phyloP scores from a whole-genome alignment of 768 basidiomycete genomes.

The Chalciporus chontae region DNA sequence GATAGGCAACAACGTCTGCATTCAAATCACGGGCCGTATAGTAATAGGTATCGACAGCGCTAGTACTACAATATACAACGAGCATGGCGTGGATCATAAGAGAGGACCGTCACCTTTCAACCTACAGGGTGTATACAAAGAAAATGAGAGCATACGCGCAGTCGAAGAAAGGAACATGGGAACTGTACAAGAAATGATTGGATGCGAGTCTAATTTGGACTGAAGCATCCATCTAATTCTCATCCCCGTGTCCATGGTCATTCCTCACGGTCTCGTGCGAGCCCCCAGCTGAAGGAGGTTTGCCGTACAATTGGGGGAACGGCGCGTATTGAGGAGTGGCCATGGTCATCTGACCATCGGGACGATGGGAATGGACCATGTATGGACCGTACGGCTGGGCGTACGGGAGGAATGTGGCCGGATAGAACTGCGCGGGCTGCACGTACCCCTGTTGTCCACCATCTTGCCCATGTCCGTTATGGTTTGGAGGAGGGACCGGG shows the following conservation, averaged over 20 bases:
- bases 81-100: constrained; percentile 18
- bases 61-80: constrained; percentile 29
- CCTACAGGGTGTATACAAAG: constrained; percentile 29
- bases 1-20: constrained; percentile 22
- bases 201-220: constrained; percentile 15
- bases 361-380: constrained; percentile 42
- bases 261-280: constrained; percentile 28
- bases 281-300: constrained; percentile 35
- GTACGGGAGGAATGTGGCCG: constrained; percentile 45
- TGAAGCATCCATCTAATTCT: constrained; percentile 26
- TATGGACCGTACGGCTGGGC: constrained; percentile 49
- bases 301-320: constrained; percentile 37
- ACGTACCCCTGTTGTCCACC: constrained; percentile 39
- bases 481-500: constrained; percentile 41
- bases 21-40: constrained; percentile 17
- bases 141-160: constrained; percentile 16
- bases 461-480: constrained; percentile 38
- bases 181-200: constrained; percentile 14
- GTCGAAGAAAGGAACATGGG: constrained; percentile 12
- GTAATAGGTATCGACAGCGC: constrained; percentile 29
- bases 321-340: constrained; percentile 36
- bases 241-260: constrained; percentile 29
- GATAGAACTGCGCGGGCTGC: constrained; percentile 43
- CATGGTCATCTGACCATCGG: constrained; percentile 37
- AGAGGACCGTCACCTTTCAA: constrained; percentile 19